Evolutionary conservation across 345 rosid genomes (phyloP).

Genomic region (Bruguiera sexangula): DNA sequence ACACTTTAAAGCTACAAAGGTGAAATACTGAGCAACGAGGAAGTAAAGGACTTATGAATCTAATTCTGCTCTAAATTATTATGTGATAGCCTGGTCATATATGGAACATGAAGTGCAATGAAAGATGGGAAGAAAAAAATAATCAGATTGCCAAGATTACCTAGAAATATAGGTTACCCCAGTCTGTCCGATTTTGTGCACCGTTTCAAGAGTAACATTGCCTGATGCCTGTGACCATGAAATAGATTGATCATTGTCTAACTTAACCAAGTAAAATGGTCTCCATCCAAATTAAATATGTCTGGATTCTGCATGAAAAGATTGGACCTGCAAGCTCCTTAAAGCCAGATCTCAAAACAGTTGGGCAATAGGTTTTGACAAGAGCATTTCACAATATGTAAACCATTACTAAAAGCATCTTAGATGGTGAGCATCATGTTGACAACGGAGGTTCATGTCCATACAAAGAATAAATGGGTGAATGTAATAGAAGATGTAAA

Average conservation of each 20-base stretch:
- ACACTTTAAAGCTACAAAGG: not conserved
- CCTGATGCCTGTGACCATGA: constrained; percentile 74
- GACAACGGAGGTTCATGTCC: too few species aligned
- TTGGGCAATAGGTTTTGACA: too few species aligned
- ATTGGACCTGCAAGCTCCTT: too few species aligned
- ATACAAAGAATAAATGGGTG: too few species aligned
- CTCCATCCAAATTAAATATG: not conserved
- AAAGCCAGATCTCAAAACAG: too few species aligned
- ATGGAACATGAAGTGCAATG: not conserved
- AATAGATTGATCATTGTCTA: constrained; percentile 11
- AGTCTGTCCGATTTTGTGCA: constrained; percentile 85
- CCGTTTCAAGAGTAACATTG: constrained; percentile 85
- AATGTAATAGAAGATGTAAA: too few species aligned
- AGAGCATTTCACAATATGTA: too few species aligned
- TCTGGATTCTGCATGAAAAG: too few species aligned
- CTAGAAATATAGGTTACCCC: constrained; percentile 95
- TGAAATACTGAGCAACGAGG: not conserved
- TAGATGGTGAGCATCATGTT: too few species aligned
- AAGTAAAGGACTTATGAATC: not conserved
- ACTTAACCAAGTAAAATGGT: not conserved
- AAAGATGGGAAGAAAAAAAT: not conserved
- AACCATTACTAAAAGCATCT: too few species aligned
- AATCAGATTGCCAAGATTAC: constrained; percentile 27
- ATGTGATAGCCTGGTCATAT: not conserved
- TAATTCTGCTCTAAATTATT: not conserved